Evolutionary conservation across 73 alveolate species (phyloP), one percentile per base, ranked within the genome.

Genomic region (Breviolum minutum): DNA sequence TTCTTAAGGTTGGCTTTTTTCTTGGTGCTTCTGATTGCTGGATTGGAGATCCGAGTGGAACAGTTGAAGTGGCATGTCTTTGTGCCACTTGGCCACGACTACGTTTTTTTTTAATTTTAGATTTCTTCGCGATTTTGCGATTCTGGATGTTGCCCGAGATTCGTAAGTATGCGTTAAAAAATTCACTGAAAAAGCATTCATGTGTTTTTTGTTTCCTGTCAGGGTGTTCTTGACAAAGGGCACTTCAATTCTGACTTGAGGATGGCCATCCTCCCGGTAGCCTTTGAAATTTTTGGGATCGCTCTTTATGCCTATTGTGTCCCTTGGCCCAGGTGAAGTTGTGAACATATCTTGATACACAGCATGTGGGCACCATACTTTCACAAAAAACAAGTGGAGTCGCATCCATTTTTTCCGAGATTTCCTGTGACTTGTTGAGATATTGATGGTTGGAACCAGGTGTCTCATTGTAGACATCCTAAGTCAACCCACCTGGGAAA

Each of bases 1-100:
- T n/a, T 63, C 12, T 69, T 62, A 30, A 88, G 95, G 95, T 77
- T 90, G 32, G 82, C 96, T 19, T 90, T 90, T 73, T 90, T 90
- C 76, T 63, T 90, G 60, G 96, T 90, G 87, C 96, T 90, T 70
- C 87, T 90, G 63, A 90, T 70, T 17, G 96, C 96, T 32, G 96
- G 96, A 30, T 62, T 90, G 60, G 96, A 90, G 87, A 90, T 90
- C 54, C 96, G 96, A 20, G 63, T 77, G 14, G 80, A 70, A 19
- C 87, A 90, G 29, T 40, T 90, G 87, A 54, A 71, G 80, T 79
- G 74, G 30, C 87, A 90, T 30, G 48, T 90, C 71, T 90, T 90
- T 54, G 87, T 90, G 96, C 87, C 32, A 13, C 96, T 48, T 17
- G 64, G 70, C 84, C 27, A 60, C 7, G 16, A 13, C n/a, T 12